Conservation (phyloP, 2,329 filamentous ascomycete genomes). For the Beauveria sp. region DNA sequence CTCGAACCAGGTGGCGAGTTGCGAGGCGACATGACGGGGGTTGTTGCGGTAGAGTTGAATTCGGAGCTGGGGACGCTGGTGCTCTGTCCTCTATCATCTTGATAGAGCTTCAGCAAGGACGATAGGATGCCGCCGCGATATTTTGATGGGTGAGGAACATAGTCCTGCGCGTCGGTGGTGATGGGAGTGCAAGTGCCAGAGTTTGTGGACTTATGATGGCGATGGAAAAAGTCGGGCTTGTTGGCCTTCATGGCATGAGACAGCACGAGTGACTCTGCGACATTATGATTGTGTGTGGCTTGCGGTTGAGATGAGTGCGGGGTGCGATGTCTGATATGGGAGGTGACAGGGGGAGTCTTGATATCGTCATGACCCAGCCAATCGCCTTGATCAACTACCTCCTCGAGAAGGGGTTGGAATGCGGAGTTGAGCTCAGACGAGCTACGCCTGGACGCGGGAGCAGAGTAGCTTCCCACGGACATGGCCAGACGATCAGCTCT, state of each 20-base stretch:
- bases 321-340: constrained; percentile 17
- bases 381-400: constrained; percentile 21
- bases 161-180: constrained; percentile 39
- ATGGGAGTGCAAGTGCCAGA: constrained; percentile 32
- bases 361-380: constrained; percentile 15
- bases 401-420: constrained; percentile 26
- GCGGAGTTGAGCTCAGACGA: constrained; percentile 24
- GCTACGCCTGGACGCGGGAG: constrained; percentile 28
- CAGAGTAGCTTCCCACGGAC: constrained; percentile 31
- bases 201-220: constrained; percentile 16
- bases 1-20: constrained; percentile 33
- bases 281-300: constrained; percentile 18
- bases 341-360: constrained; percentile 5
- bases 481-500: constrained; percentile 32
- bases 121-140: constrained; percentile 69
- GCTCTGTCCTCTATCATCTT: constrained; percentile 33
- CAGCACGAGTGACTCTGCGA: constrained; percentile 28
- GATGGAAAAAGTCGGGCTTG: constrained; percentile 24
- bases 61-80: constrained; percentile 29
- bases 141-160: constrained; percentile 57
- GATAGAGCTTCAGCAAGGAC: constrained; percentile 63
- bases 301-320: constrained; percentile 17
- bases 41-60: constrained; percentile 27
- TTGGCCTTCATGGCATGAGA: constrained; percentile 24
- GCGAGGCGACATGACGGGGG: constrained; percentile 33